Percentiles rank a stretch among this genome's conserved stretches.
These are phyloP conservation scores for Globisporangium canariense DNA, from an alignment of 352 stramenopile species.

Conservation along the genomic window DNA sequence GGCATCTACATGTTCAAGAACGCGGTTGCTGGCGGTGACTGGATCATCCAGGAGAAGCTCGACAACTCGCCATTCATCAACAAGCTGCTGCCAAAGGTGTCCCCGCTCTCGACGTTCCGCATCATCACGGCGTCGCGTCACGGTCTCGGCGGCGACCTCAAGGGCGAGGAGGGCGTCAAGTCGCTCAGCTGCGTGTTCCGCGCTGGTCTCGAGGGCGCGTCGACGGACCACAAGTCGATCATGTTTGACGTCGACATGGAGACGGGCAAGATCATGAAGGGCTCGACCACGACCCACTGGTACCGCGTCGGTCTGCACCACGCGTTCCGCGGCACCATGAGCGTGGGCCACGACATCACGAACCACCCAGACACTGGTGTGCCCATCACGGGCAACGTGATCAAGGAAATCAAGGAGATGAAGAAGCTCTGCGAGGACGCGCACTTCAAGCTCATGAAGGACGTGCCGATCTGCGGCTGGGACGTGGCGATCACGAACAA, in stretches of 20 bases:
- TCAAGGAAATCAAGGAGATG: constrained; percentile 88
- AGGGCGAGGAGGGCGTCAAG: constrained; percentile 62
- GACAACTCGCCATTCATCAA: constrained; percentile 92
- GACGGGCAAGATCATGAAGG: constrained; percentile 90
- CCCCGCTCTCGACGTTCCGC: constrained; percentile 96
- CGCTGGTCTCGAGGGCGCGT: constrained; percentile 59
- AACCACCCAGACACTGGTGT: constrained; percentile 89
- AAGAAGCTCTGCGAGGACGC: constrained; percentile 79
- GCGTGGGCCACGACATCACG: constrained; percentile 82
- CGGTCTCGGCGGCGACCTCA: constrained; percentile 48
- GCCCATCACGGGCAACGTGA: constrained; percentile 82
- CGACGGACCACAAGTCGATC: constrained; percentile 97
- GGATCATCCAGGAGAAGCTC: constrained; percentile 97
- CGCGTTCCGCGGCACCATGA: constrained; percentile 68
- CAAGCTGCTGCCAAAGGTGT: constrained; percentile 89
- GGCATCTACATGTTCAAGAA: constrained; percentile 98
- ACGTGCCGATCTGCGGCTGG: constrained; percentile 91
- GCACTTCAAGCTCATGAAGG: constrained; percentile 90
- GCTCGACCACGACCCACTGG: constrained; percentile 97
- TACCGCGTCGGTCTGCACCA: constrained; percentile 86
- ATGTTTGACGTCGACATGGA: constrained; percentile 97
- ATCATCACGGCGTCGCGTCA: constrained; percentile 95
- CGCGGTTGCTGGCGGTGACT: constrained; percentile 90
- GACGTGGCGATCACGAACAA: constrained; percentile 91
- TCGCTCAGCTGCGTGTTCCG: constrained; percentile 82